A percentile compares a stretch with the other conserved stretches of the same genome.
These are phyloP conservation scores for Mycena belliarum DNA, from an alignment of 768 basidiomycete species.

Conservation along the genomic window DNA sequence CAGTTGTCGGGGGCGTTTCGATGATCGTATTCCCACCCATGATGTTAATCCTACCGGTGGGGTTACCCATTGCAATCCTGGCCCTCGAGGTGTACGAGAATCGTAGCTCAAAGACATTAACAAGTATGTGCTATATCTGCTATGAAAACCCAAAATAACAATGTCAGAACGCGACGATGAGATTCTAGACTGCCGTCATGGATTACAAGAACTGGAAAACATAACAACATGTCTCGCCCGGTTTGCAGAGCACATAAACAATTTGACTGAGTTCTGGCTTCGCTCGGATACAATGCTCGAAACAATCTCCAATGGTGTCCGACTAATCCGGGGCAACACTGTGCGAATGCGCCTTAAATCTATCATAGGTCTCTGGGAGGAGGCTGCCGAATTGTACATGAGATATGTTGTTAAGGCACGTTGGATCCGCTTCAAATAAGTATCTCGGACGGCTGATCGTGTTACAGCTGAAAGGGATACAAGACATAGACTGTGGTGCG, in stretches of 20 bases:
- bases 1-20: slow-evolving; percentile 18
- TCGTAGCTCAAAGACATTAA: slow-evolving; percentile 4
- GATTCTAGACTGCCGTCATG: background rate
- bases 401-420: slow-evolving; percentile 9
- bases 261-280: slow-evolving; percentile 4
- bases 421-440: background rate
- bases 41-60: slow-evolving; percentile 20
- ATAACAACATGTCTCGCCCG: background rate
- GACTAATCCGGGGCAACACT: background rate
- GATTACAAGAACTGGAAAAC: background rate
- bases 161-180: slow-evolving; percentile 17
- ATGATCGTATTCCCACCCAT: slow-evolving; percentile 20
- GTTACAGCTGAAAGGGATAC: slow-evolving; percentile 8
- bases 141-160: background rate
- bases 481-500: background rate
- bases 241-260: background rate
- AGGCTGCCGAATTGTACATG: background rate
- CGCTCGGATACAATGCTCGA: slow-evolving; percentile 18
- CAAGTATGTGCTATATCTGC: slow-evolving; percentile 12
- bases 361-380: background rate
- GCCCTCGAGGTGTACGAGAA: slow-evolving; percentile 19
- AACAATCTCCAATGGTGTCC: slow-evolving; percentile 4
- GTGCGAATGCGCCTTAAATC: slow-evolving; percentile 9
- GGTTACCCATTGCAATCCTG: slow-evolving; percentile 20
- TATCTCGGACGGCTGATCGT: background rate